These are phyloP conservation scores for Amorphotheca resinae DNA, from an alignment of 495 filamentous ascomycete genomes.

Conservation along the genomic window DNA sequence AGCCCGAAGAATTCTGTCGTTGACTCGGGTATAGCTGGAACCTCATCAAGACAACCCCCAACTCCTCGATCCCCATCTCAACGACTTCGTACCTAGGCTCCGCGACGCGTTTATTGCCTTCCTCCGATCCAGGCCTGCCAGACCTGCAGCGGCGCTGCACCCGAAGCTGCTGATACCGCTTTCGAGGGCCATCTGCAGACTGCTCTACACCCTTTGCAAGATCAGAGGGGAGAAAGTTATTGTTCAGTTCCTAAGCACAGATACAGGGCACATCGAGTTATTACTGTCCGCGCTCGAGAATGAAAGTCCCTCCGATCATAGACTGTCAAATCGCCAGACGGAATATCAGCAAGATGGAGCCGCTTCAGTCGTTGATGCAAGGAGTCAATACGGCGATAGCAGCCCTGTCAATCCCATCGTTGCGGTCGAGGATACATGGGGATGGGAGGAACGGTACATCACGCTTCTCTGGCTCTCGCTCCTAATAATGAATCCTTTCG, in stretches of 20 bases:
- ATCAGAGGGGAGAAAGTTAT: constrained; percentile 88
- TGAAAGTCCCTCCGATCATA: no score
- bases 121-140: constrained; percentile 25
- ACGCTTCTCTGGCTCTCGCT: constrained; percentile 89
- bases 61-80: constrained; percentile 80
- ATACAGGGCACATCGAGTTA: constrained; percentile 69
- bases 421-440: constrained; percentile 26
- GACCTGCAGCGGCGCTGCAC: constrained; percentile 24
- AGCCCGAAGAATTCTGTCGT: neutral
- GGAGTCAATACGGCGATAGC: neutral
- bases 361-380: neutral
- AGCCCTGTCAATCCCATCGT: constrained; percentile 11
- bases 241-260: constrained; percentile 76
- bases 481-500: constrained; percentile 84
- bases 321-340: neutral
- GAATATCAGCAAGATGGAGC: neutral
- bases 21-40: constrained; percentile 62
- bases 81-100: constrained; percentile 56
- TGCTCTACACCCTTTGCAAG: constrained; percentile 90
- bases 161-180: constrained; percentile 40
- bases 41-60: constrained; percentile 95
- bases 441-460: constrained; percentile 83
- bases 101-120: constrained; percentile 63
- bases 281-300: constrained; percentile 56
- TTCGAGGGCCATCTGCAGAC: constrained; percentile 55